A percentile compares a stretch with the other conserved stretches of the same genome.
phyloP scores from a whole-genome alignment of 257 asterid genomes.

The Hygrophila difformis region DNA sequence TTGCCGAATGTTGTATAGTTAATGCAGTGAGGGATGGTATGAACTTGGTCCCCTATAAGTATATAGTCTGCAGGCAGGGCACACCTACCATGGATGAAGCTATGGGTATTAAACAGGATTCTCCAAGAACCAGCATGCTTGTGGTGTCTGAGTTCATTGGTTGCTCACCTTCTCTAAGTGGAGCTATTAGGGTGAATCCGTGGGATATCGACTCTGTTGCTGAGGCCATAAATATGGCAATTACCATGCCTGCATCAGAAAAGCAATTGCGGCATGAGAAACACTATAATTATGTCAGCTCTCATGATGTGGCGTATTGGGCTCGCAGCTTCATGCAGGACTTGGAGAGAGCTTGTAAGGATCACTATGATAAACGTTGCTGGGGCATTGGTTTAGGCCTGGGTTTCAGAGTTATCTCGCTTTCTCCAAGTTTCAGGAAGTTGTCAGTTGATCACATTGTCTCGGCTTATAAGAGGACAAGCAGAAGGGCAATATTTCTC shows the following conservation, averaged over 20 bases:
- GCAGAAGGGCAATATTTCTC: conserved; percentile 59
- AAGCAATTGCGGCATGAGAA: conserved; percentile 64
- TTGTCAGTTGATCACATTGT: conserved; percentile 39
- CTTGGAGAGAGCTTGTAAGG: conserved; percentile 58
- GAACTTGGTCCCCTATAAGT: conserved; percentile 75
- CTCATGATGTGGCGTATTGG: conserved; percentile 77
- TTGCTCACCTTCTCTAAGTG: conserved; percentile 74
- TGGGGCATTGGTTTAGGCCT: conserved; percentile 73
- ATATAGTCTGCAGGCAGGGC: conserved; percentile 63
- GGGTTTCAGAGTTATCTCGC: conserved; percentile 58
- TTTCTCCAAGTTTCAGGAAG: conserved; percentile 68
- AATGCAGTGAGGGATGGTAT: conserved; percentile 80
- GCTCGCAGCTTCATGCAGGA: conserved; percentile 75
- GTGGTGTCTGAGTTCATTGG: conserved; percentile 75
- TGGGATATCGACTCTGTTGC: conserved; percentile 71
- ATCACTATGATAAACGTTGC: conserved; percentile 59
- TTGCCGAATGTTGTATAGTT: conserved; percentile 71
- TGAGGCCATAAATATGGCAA: conserved; percentile 50
- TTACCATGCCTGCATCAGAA: conserved; percentile 39
- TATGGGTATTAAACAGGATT: conserved; percentile 23
- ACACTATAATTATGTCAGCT: conserved; percentile 64
- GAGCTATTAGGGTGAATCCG: conserved; percentile 79
- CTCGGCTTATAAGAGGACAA: conserved; percentile 39
- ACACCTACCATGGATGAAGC: conserved; percentile 39
- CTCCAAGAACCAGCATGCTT: conserved; percentile 56